Evolutionary conservation across 2,329 filamentous ascomycete genomes (phyloP).

Genomic region (Monascus ruber): DNA sequence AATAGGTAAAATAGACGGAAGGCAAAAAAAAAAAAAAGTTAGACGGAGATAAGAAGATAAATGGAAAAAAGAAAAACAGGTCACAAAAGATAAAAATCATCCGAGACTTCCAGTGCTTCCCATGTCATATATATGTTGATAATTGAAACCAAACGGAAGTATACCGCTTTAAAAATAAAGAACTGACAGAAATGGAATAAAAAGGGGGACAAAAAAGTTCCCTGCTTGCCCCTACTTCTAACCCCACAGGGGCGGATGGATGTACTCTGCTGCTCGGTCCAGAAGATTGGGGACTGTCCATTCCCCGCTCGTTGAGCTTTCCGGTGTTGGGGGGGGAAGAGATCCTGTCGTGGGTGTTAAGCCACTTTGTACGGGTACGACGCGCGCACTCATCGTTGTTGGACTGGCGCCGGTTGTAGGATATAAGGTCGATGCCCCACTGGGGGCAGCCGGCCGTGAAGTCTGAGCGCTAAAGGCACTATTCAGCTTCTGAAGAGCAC

Average conservation of each 20-base stretch:
- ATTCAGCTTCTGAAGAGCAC: conserved; percentile 35
- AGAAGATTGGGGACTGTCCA: conserved; percentile 36
- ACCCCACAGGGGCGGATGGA: conserved; percentile 36
- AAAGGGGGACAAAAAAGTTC: too few relatives aligned
- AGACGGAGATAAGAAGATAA: too few relatives aligned
- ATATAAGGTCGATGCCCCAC: conserved; percentile 9
- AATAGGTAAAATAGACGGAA: too few relatives aligned
- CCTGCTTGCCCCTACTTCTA: conserved; percentile 3
- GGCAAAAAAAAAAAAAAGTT: too few relatives aligned
- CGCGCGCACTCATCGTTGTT: conserved; percentile 7
- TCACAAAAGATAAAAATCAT: too few relatives aligned
- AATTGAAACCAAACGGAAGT: too few relatives aligned
- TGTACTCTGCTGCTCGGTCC: conserved; percentile 37
- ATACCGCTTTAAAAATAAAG: too few relatives aligned
- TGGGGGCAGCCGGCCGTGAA: conserved; percentile 8
- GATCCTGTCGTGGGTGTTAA: conserved; percentile 26
- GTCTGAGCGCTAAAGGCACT: conserved; percentile 22
- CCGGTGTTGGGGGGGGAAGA: conserved; percentile 34
- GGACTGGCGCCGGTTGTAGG: conserved; percentile 5
- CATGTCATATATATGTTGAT: too few relatives aligned
- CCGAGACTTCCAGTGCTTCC: too few relatives aligned
- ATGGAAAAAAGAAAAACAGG: too few relatives aligned
- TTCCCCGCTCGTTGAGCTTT: conserved; percentile 36
- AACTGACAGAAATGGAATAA: too few relatives aligned
- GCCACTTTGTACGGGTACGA: conserved; percentile 9